Evolutionary conservation across 148 eudicot genomes (phyloP).

Genomic region (Beta vulgaris): DNA sequence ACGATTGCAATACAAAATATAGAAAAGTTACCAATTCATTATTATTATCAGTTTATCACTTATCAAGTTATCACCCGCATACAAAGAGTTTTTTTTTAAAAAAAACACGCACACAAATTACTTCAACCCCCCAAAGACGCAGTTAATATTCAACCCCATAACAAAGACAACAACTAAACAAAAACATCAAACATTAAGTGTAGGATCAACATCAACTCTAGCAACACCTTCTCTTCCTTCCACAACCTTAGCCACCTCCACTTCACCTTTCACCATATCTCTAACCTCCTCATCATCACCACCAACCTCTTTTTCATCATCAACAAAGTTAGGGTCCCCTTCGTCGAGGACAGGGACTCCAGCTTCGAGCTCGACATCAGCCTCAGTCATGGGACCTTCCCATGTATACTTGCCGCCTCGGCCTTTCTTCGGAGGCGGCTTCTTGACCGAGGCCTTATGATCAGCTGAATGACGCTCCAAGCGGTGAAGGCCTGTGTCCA

Average conservation of each 20-base stretch:
- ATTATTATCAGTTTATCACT: too few relatives aligned
- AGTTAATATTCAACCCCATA: not conserved
- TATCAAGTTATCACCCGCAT: too few relatives aligned
- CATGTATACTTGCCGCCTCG: slow-evolving; percentile 94
- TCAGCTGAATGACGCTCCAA: slow-evolving; percentile 61
- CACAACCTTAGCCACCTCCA: slow-evolving; percentile 51
- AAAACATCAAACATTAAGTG: slow-evolving; percentile 15
- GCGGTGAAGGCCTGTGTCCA: slow-evolving; percentile 58
- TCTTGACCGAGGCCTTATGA: slow-evolving; percentile 37
- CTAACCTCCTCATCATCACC: slow-evolving; percentile 25
- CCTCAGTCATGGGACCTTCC: slow-evolving; percentile 97
- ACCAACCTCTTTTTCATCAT: slow-evolving; percentile 39
- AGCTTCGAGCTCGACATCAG: slow-evolving; percentile 18
- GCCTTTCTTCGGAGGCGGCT: slow-evolving; percentile 60
- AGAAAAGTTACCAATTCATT: too few relatives aligned
- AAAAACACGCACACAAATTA: too few relatives aligned
- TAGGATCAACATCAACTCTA: slow-evolving; percentile 66
- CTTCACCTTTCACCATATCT: slow-evolving; percentile 41
- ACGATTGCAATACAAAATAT: too few relatives aligned
- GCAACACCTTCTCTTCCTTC: slow-evolving; percentile 58
- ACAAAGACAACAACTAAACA: not conserved
- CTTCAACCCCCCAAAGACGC: not conserved
- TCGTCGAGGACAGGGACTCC: slow-evolving; percentile 54
- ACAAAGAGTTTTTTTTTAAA: too few relatives aligned
- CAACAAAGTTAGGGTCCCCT: slow-evolving; percentile 69